Evolutionary conservation across 805 yeast genomes (phyloP), one percentile per base, ranked within the genome.

Genomic region (Ogataea paraovalis): DNA sequence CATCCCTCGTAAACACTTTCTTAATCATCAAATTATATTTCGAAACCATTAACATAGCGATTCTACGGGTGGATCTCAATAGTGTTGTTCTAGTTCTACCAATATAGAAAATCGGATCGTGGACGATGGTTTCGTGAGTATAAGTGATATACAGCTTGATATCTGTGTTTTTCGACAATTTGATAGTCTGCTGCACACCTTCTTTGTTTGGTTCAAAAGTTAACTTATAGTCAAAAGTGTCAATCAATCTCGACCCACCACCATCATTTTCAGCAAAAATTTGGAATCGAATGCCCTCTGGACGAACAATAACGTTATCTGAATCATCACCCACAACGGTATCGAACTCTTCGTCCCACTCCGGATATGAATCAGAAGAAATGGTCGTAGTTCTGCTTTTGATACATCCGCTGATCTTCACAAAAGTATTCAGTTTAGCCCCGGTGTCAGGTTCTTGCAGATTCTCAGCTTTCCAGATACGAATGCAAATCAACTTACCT

Each of bases 271-370:
- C 54, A 18, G 46, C 33, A 41, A 52, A 54, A 4, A 56, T 19
- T 40, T 52, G 22, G 4, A 56, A 38, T 21, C 50, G 53, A 14
- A 56, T 30, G 16, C 23, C 27, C 27, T 53, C 52, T 12, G 45
- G 32, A n/a, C 41, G 36, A 10, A 39, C 27, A 12, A 49, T 42
- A 4, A 41, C 41, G 10, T 12, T 34, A 34, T 34, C 38, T 5
- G 38, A 13, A 34, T 34, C 38, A 18, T 34, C 38, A 5, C 20
- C 38, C 8, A 49, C 18, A 13, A 48, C 50, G 18, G 52, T 39
- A 39, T 56, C 57, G 41, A 54, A 56, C 34, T 54, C 55, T 45
- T 56, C 58, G 33, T 50, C 42, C 60, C 58, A 54, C 40, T 49
- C 49, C n/a, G 58, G 57, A 27, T 44, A 52, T 2, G 51, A 43